phyloP scores from a whole-genome alignment of 345 rosid genomes.

The Erysimum cheiranthoides region DNA sequence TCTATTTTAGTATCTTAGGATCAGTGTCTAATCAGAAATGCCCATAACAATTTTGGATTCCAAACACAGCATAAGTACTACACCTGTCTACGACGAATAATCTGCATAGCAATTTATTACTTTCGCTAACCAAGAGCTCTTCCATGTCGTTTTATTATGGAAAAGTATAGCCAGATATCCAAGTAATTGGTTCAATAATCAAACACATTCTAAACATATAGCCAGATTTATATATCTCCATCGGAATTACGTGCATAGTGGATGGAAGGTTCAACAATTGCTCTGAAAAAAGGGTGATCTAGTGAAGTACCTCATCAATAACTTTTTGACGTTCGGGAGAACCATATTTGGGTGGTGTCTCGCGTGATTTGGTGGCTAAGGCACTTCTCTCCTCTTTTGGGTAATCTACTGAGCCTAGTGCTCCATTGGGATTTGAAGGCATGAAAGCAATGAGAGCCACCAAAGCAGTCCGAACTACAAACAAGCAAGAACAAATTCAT shows the following conservation, averaged over 20 bases:
- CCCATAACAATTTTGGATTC: neutral
- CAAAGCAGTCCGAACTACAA: conserved; percentile 90
- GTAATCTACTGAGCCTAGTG: conserved; percentile 89
- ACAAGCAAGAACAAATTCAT: neutral
- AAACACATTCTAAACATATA: neutral
- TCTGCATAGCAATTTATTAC: neutral
- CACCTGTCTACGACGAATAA: neutral
- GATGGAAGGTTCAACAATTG: conserved; percentile 8
- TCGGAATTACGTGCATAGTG: neutral
- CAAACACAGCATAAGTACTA: conserved; percentile 6
- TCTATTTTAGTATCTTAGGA: neutral
- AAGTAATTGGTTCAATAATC: neutral
- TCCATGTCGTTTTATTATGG: neutral
- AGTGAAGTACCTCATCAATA: conserved; percentile 72
- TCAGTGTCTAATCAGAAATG: neutral
- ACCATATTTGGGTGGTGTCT: conserved; percentile 73
- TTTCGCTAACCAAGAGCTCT: neutral
- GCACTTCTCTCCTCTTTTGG: conserved; percentile 83
- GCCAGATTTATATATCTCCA: neutral
- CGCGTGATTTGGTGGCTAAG: conserved; percentile 84
- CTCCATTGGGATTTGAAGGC: conserved; percentile 95
- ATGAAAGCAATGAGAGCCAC: conserved; percentile 95
- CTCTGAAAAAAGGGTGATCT: conserved; percentile 14
- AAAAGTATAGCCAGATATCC: neutral
- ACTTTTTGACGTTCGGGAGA: conserved; percentile 81